A percentile compares a stretch with the other conserved stretches of the same genome.
These are phyloP conservation scores for Diversispora epigaea DNA, from an alignment of 192 early-diverging fungal genomes.

Conservation along the genomic window DNA sequence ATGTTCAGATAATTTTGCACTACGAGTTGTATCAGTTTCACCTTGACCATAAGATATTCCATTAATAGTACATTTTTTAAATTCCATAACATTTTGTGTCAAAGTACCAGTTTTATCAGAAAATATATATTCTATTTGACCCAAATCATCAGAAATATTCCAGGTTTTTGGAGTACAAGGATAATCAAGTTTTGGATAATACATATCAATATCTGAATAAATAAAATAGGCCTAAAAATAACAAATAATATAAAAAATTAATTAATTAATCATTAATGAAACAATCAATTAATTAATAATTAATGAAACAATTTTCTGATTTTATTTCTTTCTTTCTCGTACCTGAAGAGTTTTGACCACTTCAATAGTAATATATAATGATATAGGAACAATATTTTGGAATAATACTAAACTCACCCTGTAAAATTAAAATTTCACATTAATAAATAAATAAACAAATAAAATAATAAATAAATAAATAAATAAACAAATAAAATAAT, in stretches of 20 bases:
- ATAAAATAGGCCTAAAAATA: slow-evolving; percentile 80
- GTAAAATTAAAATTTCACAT: background rate
- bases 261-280: no score
- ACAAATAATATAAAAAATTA: no score
- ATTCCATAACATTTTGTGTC: slow-evolving; percentile 97
- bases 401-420: slow-evolving; percentile 86
- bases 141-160: slow-evolving; percentile 91
- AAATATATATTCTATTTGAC: slow-evolving; percentile 95
- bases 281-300: no score
- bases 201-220: slow-evolving; percentile 87
- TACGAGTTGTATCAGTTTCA: slow-evolving; percentile 53
- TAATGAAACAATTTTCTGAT: slow-evolving; percentile 5
- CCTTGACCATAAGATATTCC: slow-evolving; percentile 79
- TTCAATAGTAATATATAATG: slow-evolving; percentile 91
- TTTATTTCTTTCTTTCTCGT: slow-evolving; percentile 23
- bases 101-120: slow-evolving; percentile 97
- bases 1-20: slow-evolving; percentile 37
- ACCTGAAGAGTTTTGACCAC: slow-evolving; percentile 86
- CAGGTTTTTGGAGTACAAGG: slow-evolving; percentile 85
- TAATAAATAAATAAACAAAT: background rate
- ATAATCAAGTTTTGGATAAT: slow-evolving; percentile 70
- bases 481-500: background rate
- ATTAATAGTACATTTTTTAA: slow-evolving; percentile 85
- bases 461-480: background rate
- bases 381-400: slow-evolving; percentile 96